Evolutionary conservation across 2,329 filamentous ascomycete genomes (phyloP).

Genomic region (Aspergillus caelatus): DNA sequence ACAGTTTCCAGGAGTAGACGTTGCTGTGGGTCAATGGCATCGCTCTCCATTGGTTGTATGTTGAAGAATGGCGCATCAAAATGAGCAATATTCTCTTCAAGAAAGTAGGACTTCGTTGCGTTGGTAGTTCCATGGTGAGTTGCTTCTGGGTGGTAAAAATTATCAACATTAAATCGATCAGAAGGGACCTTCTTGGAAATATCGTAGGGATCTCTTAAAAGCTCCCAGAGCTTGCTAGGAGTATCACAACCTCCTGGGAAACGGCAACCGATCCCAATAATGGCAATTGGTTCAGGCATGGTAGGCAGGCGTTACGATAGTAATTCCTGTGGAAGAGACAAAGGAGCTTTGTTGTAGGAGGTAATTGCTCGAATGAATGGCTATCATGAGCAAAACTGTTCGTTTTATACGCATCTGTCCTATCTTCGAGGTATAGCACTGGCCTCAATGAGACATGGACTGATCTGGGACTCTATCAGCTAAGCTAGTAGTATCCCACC

Average conservation of each 20-base stretch:
- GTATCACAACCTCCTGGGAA: background rate
- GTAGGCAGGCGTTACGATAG: background rate
- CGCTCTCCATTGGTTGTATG: background rate
- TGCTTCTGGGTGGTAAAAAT: background rate
- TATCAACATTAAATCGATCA: background rate
- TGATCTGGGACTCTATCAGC: background rate
- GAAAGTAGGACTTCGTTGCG: background rate
- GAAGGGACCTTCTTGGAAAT: conserved; percentile 4
- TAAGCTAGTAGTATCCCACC: background rate
- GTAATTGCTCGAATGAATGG: background rate
- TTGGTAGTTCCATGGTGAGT: background rate
- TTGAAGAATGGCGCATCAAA: background rate
- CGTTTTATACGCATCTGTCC: background rate
- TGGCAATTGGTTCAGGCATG: background rate
- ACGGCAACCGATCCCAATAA: background rate
- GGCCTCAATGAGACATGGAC: background rate
- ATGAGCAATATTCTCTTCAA: background rate
- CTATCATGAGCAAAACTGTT: background rate
- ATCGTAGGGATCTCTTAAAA: conserved; percentile 11
- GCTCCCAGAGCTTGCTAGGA: background rate
- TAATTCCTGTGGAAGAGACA: background rate
- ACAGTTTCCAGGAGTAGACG: conserved; percentile 10
- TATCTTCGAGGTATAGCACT: background rate
- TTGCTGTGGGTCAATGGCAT: conserved; percentile 2
- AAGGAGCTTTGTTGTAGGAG: background rate